Conservation (phyloP, 176 grass and related monocot genomes). For the Musa beccarii region DNA sequence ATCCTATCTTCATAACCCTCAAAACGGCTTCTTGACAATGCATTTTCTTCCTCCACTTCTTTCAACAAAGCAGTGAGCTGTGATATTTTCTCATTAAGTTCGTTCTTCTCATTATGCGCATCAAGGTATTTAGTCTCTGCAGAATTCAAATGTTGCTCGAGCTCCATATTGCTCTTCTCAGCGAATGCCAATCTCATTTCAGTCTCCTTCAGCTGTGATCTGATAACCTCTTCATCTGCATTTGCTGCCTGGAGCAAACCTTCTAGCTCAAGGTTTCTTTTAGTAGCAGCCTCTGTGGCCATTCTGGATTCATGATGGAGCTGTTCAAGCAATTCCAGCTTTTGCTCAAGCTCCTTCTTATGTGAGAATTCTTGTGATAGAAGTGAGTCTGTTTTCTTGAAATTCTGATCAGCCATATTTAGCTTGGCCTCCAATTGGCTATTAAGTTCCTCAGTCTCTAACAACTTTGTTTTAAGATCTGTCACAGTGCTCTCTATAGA, state of each 20-base stretch:
- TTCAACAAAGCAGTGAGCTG: conserved; percentile 27
- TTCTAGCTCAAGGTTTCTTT: conserved; percentile 50
- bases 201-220: conserved; percentile 43
- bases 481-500: conserved; percentile 36
- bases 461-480: conserved; percentile 43
- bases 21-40: conserved; percentile 27
- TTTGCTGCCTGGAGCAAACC: conserved; percentile 42
- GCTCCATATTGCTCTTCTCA: conserved; percentile 41
- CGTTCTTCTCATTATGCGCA: conserved; percentile 34
- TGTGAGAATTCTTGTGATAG: conserved; percentile 51
- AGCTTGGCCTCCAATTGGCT: conserved; percentile 47
- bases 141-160: conserved; percentile 38
- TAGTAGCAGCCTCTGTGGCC: conserved; percentile 30
- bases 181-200: conserved; percentile 56
- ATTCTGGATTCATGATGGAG: conserved; percentile 42
- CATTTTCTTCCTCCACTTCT: conserved; percentile 40
- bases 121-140: conserved; percentile 31
- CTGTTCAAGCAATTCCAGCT: conserved; percentile 55
- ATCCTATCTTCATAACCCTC: conserved; percentile 59
- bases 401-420: conserved; percentile 37
- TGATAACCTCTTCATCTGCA: conserved; percentile 46
- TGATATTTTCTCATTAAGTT: conserved; percentile 34
- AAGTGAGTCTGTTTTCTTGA: conserved; percentile 49
- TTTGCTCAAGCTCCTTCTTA: conserved; percentile 64
- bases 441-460: conserved; percentile 33